phyloP scores from a whole-genome alignment of 306 rosid species.

The Trifolium fragiferum region DNA sequence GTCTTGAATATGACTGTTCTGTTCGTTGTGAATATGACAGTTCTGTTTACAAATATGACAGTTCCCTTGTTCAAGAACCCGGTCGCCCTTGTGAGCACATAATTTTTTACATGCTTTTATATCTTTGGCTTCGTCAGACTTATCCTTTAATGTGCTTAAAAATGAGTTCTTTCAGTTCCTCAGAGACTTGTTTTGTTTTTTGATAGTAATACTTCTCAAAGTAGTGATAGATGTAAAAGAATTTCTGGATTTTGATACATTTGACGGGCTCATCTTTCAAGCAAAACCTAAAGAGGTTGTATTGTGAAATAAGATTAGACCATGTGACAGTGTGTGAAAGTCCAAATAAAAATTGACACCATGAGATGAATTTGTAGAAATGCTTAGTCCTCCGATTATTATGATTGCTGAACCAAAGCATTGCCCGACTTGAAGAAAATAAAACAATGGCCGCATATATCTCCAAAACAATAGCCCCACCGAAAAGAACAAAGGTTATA shows the following conservation, averaged over 20 bases:
- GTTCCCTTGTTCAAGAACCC: slow-evolving; percentile 1
- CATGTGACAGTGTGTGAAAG: slow-evolving; percentile 30
- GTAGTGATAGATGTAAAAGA: background rate
- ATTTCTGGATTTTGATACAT: background rate
- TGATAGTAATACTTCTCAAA: slow-evolving; percentile 19
- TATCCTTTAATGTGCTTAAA: slow-evolving; percentile 5
- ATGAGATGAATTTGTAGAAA: background rate
- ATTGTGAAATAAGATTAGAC: slow-evolving; percentile 43
- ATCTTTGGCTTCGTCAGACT: background rate
- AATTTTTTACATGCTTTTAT: slow-evolving; percentile 11
- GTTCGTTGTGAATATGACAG: background rate
- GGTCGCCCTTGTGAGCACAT: slow-evolving; percentile 36
- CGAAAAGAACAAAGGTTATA: slow-evolving; percentile 38
- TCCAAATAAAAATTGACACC: background rate
- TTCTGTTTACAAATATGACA: background rate
- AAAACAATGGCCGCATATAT: slow-evolving; percentile 27
- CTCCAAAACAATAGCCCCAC: slow-evolving; percentile 47
- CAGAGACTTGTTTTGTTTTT: background rate
- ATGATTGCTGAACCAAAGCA: slow-evolving; percentile 35
- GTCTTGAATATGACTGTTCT: background rate
- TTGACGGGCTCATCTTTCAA: background rate
- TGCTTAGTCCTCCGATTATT: background rate
- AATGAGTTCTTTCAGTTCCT: slow-evolving; percentile 31
- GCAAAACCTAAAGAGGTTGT: slow-evolving; percentile 33
- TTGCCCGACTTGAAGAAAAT: slow-evolving; percentile 44